A percentile compares a stretch with the other conserved stretches of the same genome.
phyloP scores from a whole-genome alignment of 345 rosid species.

The Salix udensis region DNA sequence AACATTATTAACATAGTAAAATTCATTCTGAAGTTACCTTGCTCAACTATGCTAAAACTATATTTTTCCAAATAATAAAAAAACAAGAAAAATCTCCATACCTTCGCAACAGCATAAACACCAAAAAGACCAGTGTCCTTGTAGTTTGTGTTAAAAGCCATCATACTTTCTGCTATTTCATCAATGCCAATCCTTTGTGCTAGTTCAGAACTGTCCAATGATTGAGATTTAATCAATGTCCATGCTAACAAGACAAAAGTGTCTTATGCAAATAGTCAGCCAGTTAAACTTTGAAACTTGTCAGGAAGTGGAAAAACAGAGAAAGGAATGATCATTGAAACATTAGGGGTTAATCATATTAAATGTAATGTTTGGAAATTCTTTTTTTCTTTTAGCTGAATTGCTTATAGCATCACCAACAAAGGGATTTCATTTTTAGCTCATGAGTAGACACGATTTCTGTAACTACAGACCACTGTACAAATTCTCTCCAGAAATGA shows the following conservation, averaged over 20 bases:
- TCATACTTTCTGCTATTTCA: conserved; percentile 93
- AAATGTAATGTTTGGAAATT: background rate
- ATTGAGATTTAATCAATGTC: conserved; percentile 7
- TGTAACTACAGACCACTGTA: background rate
- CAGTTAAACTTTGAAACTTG: background rate
- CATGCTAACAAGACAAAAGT: background rate
- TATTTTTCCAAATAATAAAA: background rate
- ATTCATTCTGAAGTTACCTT: background rate
- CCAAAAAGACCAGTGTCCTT: conserved; percentile 98
- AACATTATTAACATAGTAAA: background rate
- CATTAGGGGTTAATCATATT: background rate
- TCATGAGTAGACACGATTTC: background rate
- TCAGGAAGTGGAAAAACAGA: background rate
- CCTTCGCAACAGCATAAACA: conserved; percentile 96
- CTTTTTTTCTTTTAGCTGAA: background rate
- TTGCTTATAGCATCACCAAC: background rate
- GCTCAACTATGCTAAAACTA: background rate
- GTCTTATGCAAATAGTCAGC: background rate
- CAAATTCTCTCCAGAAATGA: background rate
- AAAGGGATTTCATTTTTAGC: background rate
- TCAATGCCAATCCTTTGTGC: conserved; percentile 76
- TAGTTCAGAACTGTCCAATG: conserved; percentile 67
- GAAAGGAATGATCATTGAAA: background rate
- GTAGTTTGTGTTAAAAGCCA: conserved; percentile 99
- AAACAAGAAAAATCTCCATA: conserved; percentile 20